A percentile compares a stretch with the other conserved stretches of the same genome.
Conservation (phyloP, 345 rosid genomes). For the Turritis glabra region DNA sequence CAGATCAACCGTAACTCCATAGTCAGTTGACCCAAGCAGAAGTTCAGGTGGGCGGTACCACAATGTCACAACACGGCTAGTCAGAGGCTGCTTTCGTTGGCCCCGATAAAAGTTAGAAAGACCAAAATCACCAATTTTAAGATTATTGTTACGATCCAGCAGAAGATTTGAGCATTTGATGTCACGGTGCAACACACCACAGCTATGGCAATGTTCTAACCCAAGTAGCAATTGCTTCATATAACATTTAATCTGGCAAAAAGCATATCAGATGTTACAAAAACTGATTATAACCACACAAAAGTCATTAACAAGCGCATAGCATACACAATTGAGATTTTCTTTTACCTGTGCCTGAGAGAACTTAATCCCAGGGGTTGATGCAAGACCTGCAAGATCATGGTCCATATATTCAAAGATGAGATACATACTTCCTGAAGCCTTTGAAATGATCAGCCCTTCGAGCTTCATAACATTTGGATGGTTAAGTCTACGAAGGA, state of each 20-base stretch:
- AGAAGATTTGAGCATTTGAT: conserved; percentile 70
- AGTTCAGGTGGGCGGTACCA: conserved; percentile 49
- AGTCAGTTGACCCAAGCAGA: conserved; percentile 42
- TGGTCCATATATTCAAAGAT: conserved; percentile 78
- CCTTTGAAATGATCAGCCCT: conserved; percentile 59
- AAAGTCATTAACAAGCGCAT: not conserved
- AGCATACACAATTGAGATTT: not conserved
- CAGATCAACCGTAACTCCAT: conserved; percentile 43
- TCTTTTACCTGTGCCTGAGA: conserved; percentile 58
- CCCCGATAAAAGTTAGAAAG: conserved; percentile 52
- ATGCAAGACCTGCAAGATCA: conserved; percentile 66
- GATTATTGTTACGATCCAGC: conserved; percentile 53
- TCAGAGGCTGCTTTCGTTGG: conserved; percentile 40
- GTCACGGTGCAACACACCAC: conserved; percentile 69
- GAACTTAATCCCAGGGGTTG: conserved; percentile 55
- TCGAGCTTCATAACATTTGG: conserved; percentile 75
- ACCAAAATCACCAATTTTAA: conserved; percentile 74
- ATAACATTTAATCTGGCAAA: conserved; percentile 61
- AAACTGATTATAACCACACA: not conserved
- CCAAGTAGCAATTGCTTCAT: conserved; percentile 66
- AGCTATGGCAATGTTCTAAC: conserved; percentile 68
- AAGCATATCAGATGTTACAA: not conserved
- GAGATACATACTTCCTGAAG: conserved; percentile 66
- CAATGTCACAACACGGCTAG: conserved; percentile 47
- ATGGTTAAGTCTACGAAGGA: conserved; percentile 67